phyloP scores from a whole-genome alignment of 2,329 filamentous ascomycete species.

The Hymenoscyphus fructigenus region DNA sequence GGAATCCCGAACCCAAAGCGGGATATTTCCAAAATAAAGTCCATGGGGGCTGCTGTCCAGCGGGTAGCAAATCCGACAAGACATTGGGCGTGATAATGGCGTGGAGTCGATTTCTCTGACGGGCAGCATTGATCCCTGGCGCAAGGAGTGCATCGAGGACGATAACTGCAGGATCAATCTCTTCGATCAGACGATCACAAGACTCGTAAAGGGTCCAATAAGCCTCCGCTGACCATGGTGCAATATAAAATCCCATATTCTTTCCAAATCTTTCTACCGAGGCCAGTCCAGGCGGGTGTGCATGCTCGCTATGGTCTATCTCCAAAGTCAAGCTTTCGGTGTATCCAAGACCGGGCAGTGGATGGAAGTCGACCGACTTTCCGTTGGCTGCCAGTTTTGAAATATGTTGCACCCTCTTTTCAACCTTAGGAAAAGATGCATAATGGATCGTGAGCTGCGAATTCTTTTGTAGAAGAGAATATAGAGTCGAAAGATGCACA shows the following conservation, averaged over 20 bases:
- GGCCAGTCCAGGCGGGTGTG: neutral
- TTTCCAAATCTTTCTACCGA: neutral
- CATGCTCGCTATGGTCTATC: neutral
- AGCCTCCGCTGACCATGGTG: neutral
- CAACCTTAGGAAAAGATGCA: neutral
- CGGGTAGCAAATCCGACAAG: neutral
- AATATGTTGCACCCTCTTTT: neutral
- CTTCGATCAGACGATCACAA: neutral
- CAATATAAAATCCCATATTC: neutral
- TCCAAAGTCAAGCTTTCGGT: neutral
- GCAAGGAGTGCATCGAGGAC: neutral
- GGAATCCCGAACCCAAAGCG: neutral
- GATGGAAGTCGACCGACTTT: neutral
- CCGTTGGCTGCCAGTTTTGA: neutral
- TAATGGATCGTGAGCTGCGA: neutral
- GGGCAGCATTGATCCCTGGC: neutral
- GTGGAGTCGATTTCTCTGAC: neutral
- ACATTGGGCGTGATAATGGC: neutral
- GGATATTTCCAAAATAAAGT: constrained; percentile 1
- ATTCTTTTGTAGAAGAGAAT: neutral
- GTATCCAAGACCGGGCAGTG: neutral
- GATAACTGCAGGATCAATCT: neutral
- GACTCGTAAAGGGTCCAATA: neutral
- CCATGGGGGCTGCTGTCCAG: neutral
- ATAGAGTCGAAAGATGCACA: neutral